phyloP scores from a whole-genome alignment of 2,329 filamentous ascomycete genomes.

The Zasmidium angulare region DNA sequence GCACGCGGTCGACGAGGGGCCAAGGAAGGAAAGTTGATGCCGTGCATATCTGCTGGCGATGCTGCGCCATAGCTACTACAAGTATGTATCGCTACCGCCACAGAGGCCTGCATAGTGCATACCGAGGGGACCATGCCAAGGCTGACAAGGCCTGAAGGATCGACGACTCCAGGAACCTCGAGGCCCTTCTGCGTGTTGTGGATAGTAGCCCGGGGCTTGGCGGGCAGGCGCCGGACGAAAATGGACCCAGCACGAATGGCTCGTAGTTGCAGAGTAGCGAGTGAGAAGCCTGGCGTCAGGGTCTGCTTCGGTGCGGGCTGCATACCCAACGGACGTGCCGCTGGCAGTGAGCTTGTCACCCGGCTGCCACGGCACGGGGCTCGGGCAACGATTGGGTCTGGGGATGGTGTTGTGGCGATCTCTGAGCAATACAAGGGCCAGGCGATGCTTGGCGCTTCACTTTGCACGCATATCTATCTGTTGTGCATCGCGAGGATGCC shows the following conservation, averaged over 20 bases:
- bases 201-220: conserved; percentile 10
- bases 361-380: conserved; percentile 22
- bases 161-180: conserved; percentile 13
- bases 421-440: background rate
- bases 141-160: conserved; percentile 14
- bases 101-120: conserved; percentile 5
- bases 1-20: conserved; percentile 7
- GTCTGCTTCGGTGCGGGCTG: background rate
- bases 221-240: conserved; percentile 1
- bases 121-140: conserved; percentile 7
- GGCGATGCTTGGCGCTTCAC: background rate
- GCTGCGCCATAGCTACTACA: conserved; percentile 16
- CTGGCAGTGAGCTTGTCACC: conserved; percentile 8
- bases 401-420: conserved; percentile 16
- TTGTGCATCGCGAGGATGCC: background rate
- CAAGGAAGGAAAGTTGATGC: conserved; percentile 2
- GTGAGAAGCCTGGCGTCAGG: background rate
- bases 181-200: conserved; percentile 11
- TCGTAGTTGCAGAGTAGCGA: conserved; percentile 6
- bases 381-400: conserved; percentile 12
- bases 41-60: conserved; percentile 5
- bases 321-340: conserved; percentile 14
- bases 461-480: background rate
- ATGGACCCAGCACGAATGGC: background rate
- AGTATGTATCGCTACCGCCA: conserved; percentile 16